Evolutionary conservation across 1,284 basidiomycete species (phyloP), one percentile per base, ranked within the genome.

Genomic region (Gomphus bonarii): DNA sequence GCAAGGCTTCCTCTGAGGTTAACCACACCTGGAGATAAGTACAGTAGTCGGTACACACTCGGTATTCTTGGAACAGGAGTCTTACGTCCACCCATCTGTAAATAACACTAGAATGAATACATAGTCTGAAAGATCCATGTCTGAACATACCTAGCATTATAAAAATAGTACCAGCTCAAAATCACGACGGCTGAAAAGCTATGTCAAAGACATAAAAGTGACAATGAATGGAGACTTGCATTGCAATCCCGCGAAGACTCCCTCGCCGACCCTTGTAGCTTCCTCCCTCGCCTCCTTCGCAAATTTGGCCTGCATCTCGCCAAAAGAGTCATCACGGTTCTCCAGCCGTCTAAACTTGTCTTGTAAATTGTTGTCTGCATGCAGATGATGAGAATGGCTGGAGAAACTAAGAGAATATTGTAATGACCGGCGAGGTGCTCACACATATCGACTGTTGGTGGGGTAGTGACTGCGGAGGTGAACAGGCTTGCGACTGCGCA

Each of bases 401-500:
- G 62, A 58, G 67, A 65, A 3, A 69, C 66, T 28, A 67, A 65
- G 1, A 66, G 61, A 8, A 65, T 61, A 49, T 64, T 59, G 31
- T 67, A 67, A 64, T 66, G 68, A 78, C 77, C 72, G 69, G 79
- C 69, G 58, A 73, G 68, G 60, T 78, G 71, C 63, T 76, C 67
- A 50, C 71, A 67, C 64, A 77, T 73, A 64, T 80, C 70, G 20
- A 74, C 74, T 59, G 77, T 68, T 33, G 76, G 80, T 57, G 75
- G 79, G 47, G 74, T 79, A 36, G 74, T 75, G 18, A 82, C 77
- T 2, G 74, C 77, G 11, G 77, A 76, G 2, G 81, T 84, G 61
- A 85, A 87, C 36, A 83, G 70, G 61, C 82, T 83, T 25, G 84
- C 83, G 42, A 85, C 75, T 10, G 86, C 86, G 68, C 85, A 88